Evolutionary conservation across 345 rosid species (phyloP).

Genomic region (Toxicodendron radicans): DNA sequence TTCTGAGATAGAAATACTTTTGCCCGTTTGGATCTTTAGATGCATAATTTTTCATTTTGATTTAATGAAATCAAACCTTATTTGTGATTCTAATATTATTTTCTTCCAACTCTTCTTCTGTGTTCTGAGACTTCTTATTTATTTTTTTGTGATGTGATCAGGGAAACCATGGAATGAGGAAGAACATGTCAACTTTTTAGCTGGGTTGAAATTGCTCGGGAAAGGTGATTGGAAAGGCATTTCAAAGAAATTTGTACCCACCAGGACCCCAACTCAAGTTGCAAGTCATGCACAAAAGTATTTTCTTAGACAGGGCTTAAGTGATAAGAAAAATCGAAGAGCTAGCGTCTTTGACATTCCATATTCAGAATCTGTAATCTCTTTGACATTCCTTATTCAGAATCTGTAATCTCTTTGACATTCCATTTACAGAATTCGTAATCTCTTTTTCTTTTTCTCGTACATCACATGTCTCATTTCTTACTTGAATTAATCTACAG

Average conservation of each 20-base stretch:
- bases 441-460: neutral
- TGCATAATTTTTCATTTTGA: no score
- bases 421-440: no score
- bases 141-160: neutral
- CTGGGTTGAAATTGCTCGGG: conserved; percentile 49
- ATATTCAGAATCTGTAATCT: conserved; percentile 24
- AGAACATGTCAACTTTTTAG: conserved; percentile 53
- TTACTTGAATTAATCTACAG: conserved; percentile 1
- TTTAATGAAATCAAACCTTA: no score
- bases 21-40: no score
- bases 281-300: conserved; percentile 82
- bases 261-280: conserved; percentile 64
- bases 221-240: conserved; percentile 82
- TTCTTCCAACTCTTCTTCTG: neutral
- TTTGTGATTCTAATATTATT: no score
- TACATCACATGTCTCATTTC: neutral
- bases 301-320: conserved; percentile 40
- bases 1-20: no score
- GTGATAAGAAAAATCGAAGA: conserved; percentile 50
- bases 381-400: neutral
- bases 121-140: neutral
- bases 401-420: no score
- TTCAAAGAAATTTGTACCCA: conserved; percentile 46
- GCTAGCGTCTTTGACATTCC: conserved; percentile 60
- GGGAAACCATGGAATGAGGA: conserved; percentile 74